Conservation (phyloP, 208 protist species). For the Trypanosoma scelopori region DNA sequence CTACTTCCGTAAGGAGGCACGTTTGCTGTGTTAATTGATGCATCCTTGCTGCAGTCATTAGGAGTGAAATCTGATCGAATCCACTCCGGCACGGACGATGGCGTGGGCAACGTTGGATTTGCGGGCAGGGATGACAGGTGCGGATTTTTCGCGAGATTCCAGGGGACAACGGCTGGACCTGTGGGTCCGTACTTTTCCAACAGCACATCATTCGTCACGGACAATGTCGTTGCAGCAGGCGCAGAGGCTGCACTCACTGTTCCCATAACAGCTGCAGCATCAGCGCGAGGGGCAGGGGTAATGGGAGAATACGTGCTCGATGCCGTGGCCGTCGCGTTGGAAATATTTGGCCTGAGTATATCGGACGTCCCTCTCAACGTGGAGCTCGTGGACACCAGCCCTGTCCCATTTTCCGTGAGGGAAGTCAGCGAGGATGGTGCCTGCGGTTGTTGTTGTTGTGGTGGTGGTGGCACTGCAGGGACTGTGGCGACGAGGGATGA, state of each 20-base stretch:
- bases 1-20: not conserved
- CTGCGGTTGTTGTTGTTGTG: conserved; percentile 8
- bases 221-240: not conserved
- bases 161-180: conserved; percentile 25
- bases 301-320: not conserved
- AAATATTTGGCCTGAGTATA: not conserved
- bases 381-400: not conserved
- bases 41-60: conserved; percentile 9
- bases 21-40: not conserved
- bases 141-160: conserved; percentile 1
- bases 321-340: not conserved
- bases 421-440: not conserved
- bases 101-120: not conserved
- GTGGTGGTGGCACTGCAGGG: not conserved
- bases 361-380: not conserved
- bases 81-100: not conserved
- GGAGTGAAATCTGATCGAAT: conserved; percentile 2
- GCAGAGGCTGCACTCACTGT: not conserved
- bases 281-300: not conserved
- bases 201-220: conserved; percentile 1
- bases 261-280: not conserved
- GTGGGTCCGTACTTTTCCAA: conserved; percentile 31
- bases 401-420: not conserved
- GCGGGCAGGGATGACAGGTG: not conserved
- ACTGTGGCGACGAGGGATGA: not conserved